A percentile compares a stretch with the other conserved stretches of the same genome.
phyloP scores from a whole-genome alignment of 177 flowering plant species.

The Vitis hybrid region DNA sequence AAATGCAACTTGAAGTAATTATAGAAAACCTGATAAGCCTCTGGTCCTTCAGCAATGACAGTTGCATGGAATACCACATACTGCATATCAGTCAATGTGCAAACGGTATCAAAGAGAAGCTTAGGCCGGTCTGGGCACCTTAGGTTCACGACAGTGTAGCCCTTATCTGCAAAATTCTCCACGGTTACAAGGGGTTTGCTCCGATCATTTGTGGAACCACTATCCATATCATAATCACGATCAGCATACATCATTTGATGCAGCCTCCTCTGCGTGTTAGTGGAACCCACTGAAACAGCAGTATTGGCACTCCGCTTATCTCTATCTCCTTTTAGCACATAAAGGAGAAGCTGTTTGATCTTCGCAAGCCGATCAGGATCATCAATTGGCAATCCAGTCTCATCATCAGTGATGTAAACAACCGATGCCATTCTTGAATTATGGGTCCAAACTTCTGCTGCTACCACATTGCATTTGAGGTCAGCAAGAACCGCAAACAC shows the following conservation, averaged over 20 bases:
- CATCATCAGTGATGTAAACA: conserved; percentile 77
- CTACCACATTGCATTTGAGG: conserved; percentile 86
- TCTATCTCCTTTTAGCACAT: conserved; percentile 65
- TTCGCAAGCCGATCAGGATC: conserved; percentile 59
- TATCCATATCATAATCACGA: conserved; percentile 66
- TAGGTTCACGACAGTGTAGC: conserved; percentile 77
- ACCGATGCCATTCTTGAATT: conserved; percentile 95
- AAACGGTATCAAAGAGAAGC: conserved; percentile 87
- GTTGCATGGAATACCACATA: conserved; percentile 90
- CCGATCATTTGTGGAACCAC: conserved; percentile 29
- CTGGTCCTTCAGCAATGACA: conserved; percentile 75
- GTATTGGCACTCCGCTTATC: conserved; percentile 72
- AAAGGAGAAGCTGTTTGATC: conserved; percentile 67
- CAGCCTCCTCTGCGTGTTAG: conserved; percentile 80
- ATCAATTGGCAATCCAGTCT: conserved; percentile 52
- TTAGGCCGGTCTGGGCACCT: conserved; percentile 79
- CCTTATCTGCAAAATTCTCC: conserved; percentile 64
- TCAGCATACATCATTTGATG: conserved; percentile 97
- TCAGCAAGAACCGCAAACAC: conserved; percentile 84
- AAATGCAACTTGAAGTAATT: background rate
- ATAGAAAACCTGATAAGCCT: conserved; percentile 72
- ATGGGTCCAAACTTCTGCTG: conserved; percentile 97
- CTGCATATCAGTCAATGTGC: conserved; percentile 94
- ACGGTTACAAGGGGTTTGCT: conserved; percentile 60
- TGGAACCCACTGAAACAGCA: conserved; percentile 61